Evolutionary conservation across 2,329 filamentous ascomycete genomes (phyloP), one percentile per base, ranked within the genome.

Genomic region (Pseudogymnoascus pannorum): DNA sequence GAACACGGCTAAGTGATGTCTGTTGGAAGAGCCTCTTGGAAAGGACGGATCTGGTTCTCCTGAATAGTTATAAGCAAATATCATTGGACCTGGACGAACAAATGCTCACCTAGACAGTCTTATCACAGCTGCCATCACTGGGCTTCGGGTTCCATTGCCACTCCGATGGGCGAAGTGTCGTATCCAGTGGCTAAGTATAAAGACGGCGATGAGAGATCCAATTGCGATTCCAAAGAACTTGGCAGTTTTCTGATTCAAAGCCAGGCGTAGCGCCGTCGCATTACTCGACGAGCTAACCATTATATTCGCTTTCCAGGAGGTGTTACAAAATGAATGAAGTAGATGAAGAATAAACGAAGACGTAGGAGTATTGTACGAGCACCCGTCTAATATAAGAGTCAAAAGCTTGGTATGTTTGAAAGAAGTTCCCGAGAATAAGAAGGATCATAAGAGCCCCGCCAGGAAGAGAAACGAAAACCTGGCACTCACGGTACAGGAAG

Each of bases 1-100:
- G 44, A 22, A 72, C 71, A 68, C 77, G 75, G 4, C 75, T 75
- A 11, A 70, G 67, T 4, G 75, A 77, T 8, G 72, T 72, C 60
- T 78, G 76, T 11, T 73, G 74, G 18, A 71, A 68, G 20, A 76
- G 59, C 36, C 66, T 72, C 42, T 71, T 66, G 54, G 75, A 68
- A 40, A 72, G 68, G 4, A 66, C 12, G 5, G 64, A 63, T 35
- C 67, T 65, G 11, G 40, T 44, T n/a, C 24, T n/a, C 38, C 63
- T 67, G 5, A 60, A 38, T 12, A 11, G 16, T 31, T 29, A 31
- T 31, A 18, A 44, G 58, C 29, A 31, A 58, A 33, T n/a, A n/a
- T 2, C 18, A 18, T 42, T 11, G 44, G 16, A 64, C 63, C 64
- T 61, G 18, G 64, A 40, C 9, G 57, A n/a, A 29, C 44, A n/a